Base-by-base conservation (phyloP, 768 basidiomycete species). In the Hypholoma fasciculare region DNA sequence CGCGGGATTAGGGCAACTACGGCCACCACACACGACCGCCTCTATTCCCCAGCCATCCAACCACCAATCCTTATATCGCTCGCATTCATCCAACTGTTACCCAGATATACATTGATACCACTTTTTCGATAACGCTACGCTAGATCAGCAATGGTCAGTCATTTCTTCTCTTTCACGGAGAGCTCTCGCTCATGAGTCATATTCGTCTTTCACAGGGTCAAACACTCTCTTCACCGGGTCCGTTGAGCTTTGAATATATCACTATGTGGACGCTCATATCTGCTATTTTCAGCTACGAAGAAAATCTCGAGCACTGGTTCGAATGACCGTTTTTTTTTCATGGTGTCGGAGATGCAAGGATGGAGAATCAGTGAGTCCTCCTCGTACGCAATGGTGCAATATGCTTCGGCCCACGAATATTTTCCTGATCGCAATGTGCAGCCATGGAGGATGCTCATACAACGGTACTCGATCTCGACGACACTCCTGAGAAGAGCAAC, bases 371-470 rank as follows among this genome's bases (percentile, higher is more conserved):
- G 96, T 99, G 68, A 76, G 96, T 89, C 48, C 30, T 59, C 58
- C 56, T 53, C 56, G 52, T 54, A 34, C 37, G 51, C 42, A 20
- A 23, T 52, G 49, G 30, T 37, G 49, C 42, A 53, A 38, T 20
- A 16, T 23, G n/a, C 46, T 47, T 26, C 20, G 52, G 19, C 17
- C 48, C 26, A 16, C 23, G 54, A 36, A 38, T 34, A 26, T 7
- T 27, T 56, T 60, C 52, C 52, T 59, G 42, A 59, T 60, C 50
- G 51, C 55, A 23, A 57, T 53, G 27, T 58, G 52, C 68, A 99
- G 96, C 88, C 65, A 98, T 99, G 97, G 97, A 99, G 76, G 96
- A 99, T 67, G 86, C 96, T 1, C 96, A 98, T 73, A 80, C 91
- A 16, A 80, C 85, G 39, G 74, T 91, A 26, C 77, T 96, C 47